Percentiles rank a stretch among this genome's conserved stretches.
phyloP scores from a whole-genome alignment of 495 filamentous ascomycete genomes.

The Corynascus novoguineensis region DNA sequence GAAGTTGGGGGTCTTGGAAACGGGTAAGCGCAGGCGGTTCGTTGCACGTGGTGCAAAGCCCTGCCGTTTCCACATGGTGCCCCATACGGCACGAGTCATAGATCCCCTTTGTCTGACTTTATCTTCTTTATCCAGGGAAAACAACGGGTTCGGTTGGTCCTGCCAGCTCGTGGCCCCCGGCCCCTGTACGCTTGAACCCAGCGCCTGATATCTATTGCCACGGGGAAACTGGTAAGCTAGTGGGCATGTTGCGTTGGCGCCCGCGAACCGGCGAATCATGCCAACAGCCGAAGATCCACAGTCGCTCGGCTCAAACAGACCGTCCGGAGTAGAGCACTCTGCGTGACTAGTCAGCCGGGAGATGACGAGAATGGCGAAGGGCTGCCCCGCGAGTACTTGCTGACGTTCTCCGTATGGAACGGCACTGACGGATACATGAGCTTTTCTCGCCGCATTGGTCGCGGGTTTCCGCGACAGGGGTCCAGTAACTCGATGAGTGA shows the following conservation, averaged over 20 bases:
- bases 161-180: neutral
- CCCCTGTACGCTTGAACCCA: neutral
- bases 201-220: constrained; percentile 9
- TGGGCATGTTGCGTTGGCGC: constrained; percentile 11
- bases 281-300: constrained; percentile 24
- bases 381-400: neutral
- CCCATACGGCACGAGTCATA: constrained; percentile 1
- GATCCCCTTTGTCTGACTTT: neutral
- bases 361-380: neutral
- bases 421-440: neutral
- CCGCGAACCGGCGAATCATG: constrained; percentile 29
- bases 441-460: constrained; percentile 13
- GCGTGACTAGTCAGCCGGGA: neutral
- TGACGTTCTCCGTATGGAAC: constrained; percentile 10
- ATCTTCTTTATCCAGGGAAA: neutral
- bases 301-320: constrained; percentile 10
- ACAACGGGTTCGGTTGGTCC: neutral
- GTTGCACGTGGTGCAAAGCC: constrained; percentile 31
- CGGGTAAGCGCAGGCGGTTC: constrained; percentile 23
- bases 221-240: constrained; percentile 20
- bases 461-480: constrained; percentile 2
- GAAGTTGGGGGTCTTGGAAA: constrained; percentile 16
- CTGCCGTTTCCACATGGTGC: constrained; percentile 9
- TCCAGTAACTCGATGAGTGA: neutral
- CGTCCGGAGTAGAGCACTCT: constrained; percentile 5